These are phyloP conservation scores for Lentinus tigrinus DNA, from an alignment of 768 basidiomycete genomes.

Conservation along the genomic window DNA sequence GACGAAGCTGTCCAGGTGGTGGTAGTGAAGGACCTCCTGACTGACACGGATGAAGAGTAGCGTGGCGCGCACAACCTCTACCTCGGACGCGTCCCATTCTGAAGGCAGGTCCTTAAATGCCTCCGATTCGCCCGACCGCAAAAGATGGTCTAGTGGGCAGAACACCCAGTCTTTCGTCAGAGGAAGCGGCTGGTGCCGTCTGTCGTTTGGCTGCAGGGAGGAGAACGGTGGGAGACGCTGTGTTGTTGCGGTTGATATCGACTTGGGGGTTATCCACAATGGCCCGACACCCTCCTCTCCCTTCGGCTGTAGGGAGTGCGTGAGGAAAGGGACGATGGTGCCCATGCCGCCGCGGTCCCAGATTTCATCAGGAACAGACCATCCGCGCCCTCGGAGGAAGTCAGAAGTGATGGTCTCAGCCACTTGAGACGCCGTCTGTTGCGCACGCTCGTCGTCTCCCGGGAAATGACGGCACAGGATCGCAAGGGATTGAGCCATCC, in stretches of 20 bases:
- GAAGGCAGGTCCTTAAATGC: slow-evolving; percentile 69
- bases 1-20: slow-evolving; percentile 41
- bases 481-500: slow-evolving; percentile 66
- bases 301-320: slow-evolving; percentile 43
- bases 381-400: slow-evolving; percentile 40
- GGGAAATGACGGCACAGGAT: slow-evolving; percentile 57
- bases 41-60: slow-evolving; percentile 58
- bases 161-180: slow-evolving; percentile 65
- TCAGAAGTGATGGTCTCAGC: slow-evolving; percentile 35
- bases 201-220: background rate
- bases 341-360: slow-evolving; percentile 53
- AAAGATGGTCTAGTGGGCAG: slow-evolving; percentile 69
- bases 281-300: slow-evolving; percentile 49
- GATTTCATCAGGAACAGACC: slow-evolving; percentile 38
- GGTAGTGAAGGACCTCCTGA: slow-evolving; percentile 43
- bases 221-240: slow-evolving; percentile 39
- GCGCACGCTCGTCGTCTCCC: slow-evolving; percentile 70
- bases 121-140: slow-evolving; percentile 71
- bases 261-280: slow-evolving; percentile 45
- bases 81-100: slow-evolving; percentile 78
- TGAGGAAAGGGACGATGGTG: slow-evolving; percentile 61
- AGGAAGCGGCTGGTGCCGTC: slow-evolving; percentile 38
- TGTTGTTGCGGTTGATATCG: slow-evolving; percentile 58
- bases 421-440: slow-evolving; percentile 42
- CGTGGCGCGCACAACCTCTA: slow-evolving; percentile 69